A percentile compares a stretch with the other conserved stretches of the same genome.
phyloP scores from a whole-genome alignment of 768 basidiomycete species.

The Crucibulum laeve region DNA sequence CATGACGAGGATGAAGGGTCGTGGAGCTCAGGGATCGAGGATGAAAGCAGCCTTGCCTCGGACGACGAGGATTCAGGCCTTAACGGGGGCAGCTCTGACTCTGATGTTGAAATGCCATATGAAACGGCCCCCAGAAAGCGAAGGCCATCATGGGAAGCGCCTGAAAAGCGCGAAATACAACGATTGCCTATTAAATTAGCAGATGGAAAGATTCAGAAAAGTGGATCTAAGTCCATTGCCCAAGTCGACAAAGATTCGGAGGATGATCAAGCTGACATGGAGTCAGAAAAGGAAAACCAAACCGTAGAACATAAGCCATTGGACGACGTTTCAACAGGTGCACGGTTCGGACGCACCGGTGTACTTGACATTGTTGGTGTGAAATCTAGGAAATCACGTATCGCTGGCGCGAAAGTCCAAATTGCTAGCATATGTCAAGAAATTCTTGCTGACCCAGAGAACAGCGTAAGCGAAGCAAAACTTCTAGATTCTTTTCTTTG shows the following conservation, averaged over 20 bases:
- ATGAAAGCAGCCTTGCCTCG: constrained; percentile 19
- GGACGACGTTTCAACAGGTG: constrained; percentile 78
- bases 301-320: constrained; percentile 22
- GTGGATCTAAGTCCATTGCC: constrained; percentile 31
- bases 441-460: constrained; percentile 91
- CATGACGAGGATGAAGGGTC: constrained; percentile 43
- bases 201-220: constrained; percentile 70
- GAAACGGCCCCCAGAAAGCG: constrained; percentile 58
- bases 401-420: constrained; percentile 87
- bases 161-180: constrained; percentile 47
- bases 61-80: constrained; percentile 18
- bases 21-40: constrained; percentile 43
- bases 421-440: constrained; percentile 93
- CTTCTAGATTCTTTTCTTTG: not conserved
- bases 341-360: constrained; percentile 83
- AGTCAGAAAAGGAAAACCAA: constrained; percentile 13
- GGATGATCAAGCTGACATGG: constrained; percentile 25
- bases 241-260: constrained; percentile 15
- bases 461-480: constrained; percentile 57
- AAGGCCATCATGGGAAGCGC: constrained; percentile 38
- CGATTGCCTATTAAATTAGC: constrained; percentile 85
- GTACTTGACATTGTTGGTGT: constrained; percentile 68
- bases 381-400: constrained; percentile 57
- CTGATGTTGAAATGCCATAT: constrained; percentile 73
- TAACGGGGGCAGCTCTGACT: constrained; percentile 29